These are phyloP conservation scores for Penicillium rolfsii DNA, from an alignment of 2,329 filamentous ascomycete species.

Conservation along the genomic window DNA sequence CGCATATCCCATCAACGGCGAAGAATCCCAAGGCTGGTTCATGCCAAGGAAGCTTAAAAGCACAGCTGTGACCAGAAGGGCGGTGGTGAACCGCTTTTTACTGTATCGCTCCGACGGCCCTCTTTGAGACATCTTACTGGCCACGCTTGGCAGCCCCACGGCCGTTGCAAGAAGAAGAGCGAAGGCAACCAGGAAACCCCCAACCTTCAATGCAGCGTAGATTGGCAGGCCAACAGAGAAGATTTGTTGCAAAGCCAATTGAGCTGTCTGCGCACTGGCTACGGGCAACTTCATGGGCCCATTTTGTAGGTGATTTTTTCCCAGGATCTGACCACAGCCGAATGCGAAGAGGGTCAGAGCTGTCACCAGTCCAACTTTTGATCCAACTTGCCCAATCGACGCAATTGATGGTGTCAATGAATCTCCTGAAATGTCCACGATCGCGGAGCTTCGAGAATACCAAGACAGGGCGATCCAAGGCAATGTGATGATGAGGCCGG, in stretches of 20 bases:
- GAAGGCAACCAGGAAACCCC: constrained; percentile 58
- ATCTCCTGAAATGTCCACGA: constrained; percentile 19
- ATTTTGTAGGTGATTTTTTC: constrained; percentile 16
- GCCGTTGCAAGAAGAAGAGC: constrained; percentile 52
- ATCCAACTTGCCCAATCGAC: constrained; percentile 25
- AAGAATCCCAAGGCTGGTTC: constrained; percentile 39
- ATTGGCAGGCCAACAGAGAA: constrained; percentile 56
- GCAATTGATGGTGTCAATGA: constrained; percentile 11
- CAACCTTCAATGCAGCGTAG: constrained; percentile 59
- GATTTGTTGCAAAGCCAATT: constrained; percentile 38
- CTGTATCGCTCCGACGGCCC: constrained; percentile 26
- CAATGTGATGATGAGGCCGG: constrained; percentile 49
- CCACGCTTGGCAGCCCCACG: constrained; percentile 46
- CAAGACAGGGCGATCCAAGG: constrained; percentile 45
- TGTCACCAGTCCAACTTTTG: constrained; percentile 34
- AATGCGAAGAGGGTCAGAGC: constrained; percentile 39
- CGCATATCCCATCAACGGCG: constrained; percentile 51
- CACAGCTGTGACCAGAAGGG: constrained; percentile 29
- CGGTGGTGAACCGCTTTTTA: constrained; percentile 35
- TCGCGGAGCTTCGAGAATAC: constrained; percentile 36
- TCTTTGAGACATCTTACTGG: constrained; percentile 17
- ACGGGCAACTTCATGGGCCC: constrained; percentile 23
- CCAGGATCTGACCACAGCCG: constrained; percentile 33
- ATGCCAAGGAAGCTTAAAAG: constrained; percentile 35
- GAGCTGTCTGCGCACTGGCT: constrained; percentile 20